Evolutionary conservation across 768 basidiomycete species (phyloP).

Genomic region (Fistulinella prunicolor): DNA sequence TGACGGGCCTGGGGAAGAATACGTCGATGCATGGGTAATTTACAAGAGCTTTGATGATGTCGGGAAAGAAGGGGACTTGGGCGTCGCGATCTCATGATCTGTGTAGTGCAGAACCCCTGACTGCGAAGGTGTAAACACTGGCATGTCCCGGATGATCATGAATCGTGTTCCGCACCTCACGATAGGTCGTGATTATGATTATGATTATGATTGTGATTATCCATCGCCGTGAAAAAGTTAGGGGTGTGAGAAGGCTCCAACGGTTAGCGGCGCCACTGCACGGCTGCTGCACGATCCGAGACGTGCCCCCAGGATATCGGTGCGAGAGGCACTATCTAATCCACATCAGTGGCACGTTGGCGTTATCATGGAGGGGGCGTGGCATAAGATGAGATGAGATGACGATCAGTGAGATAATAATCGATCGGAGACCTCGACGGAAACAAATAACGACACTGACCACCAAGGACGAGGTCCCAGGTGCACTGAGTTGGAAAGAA

Average conservation of each 20-base stretch:
- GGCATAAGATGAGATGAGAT: background rate
- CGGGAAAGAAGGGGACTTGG: constrained; percentile 3
- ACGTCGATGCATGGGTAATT: constrained; percentile 82
- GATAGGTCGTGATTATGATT: too few species aligned
- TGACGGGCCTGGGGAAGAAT: constrained; percentile 79
- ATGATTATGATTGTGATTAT: too few species aligned
- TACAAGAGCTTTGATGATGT: constrained; percentile 68
- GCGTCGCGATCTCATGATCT: background rate
- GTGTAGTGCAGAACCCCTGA: background rate
- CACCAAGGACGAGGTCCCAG: background rate
- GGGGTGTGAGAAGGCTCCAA: too few species aligned
- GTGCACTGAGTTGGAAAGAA: constrained; percentile 2
- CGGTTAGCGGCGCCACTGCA: background rate
- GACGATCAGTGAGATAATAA: background rate
- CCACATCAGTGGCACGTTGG: background rate
- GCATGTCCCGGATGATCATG: too few species aligned
- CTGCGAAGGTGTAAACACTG: background rate
- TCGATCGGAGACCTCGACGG: background rate
- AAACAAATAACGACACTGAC: background rate
- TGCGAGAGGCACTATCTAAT: background rate
- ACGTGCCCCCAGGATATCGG: too few species aligned
- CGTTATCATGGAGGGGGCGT: background rate
- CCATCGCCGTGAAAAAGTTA: too few species aligned
- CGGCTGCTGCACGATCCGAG: too few species aligned
- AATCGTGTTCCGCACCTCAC: too few species aligned